These are phyloP conservation scores for Mycothermus thermophilus DNA, from an alignment of 495 filamentous ascomycete genomes.

Conservation along the genomic window DNA sequence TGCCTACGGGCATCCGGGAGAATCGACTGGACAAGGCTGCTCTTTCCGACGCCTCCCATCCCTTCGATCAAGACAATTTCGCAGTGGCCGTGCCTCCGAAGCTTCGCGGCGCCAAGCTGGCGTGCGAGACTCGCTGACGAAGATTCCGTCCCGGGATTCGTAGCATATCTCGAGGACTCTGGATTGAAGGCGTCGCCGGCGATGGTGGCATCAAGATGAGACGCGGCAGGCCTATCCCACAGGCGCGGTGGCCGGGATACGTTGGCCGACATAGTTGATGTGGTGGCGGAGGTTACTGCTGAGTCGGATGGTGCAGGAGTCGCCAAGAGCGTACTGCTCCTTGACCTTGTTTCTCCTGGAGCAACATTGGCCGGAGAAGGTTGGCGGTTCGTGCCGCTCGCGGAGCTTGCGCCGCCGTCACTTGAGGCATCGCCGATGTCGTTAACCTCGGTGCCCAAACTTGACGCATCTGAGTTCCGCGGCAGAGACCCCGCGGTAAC, in stretches of 20 bases:
- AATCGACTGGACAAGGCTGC: constrained; percentile 64
- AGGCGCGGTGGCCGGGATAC: constrained; percentile 22
- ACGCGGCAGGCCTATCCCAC: constrained; percentile 25
- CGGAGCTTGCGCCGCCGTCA: constrained; percentile 36
- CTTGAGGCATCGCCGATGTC: constrained; percentile 40
- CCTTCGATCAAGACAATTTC: constrained; percentile 71
- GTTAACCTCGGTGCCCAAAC: constrained; percentile 39
- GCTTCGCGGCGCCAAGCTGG: constrained; percentile 39
- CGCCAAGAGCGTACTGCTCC: background rate
- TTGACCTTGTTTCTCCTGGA: constrained; percentile 26
- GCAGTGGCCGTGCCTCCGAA: constrained; percentile 52
- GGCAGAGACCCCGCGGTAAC: no score
- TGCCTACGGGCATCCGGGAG: constrained; percentile 55
- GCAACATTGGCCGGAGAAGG: constrained; percentile 23
- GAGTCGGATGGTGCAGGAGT: background rate
- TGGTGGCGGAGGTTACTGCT: background rate
- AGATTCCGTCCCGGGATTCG: constrained; percentile 16
- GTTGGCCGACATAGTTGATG: constrained; percentile 28
- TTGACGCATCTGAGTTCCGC: constrained; percentile 41
- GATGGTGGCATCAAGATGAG: constrained; percentile 22
- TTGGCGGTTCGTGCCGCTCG: constrained; percentile 25
- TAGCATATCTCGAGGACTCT: constrained; percentile 20
- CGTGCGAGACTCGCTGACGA: constrained; percentile 26
- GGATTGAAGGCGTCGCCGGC: constrained; percentile 17
- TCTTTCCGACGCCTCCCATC: constrained; percentile 68